Evolutionary conservation across 495 filamentous ascomycete genomes (phyloP).

Genomic region (Niebla homalea): DNA sequence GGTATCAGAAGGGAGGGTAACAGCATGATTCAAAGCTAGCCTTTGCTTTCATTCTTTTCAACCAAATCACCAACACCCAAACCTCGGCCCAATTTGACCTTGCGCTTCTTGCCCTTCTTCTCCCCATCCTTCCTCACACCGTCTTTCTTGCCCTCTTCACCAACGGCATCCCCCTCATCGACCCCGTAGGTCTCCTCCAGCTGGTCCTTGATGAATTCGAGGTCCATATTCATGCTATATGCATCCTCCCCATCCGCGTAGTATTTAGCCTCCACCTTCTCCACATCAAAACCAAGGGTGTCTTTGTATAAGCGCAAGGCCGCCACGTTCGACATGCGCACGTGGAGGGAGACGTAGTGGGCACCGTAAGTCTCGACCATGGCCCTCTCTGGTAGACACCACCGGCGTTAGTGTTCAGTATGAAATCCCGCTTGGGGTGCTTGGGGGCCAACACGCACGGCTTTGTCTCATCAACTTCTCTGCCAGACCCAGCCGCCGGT

Average conservation of each 20-base stretch:
- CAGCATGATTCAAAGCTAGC: no score
- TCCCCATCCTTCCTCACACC: conserved; percentile 17
- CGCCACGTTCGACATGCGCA: conserved; percentile 83
- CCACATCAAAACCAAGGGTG: conserved; percentile 80
- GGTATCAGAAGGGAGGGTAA: no score
- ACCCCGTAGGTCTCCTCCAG: conserved; percentile 28
- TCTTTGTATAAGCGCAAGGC: conserved; percentile 86
- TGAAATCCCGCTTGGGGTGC: not conserved
- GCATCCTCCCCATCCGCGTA: conserved; percentile 98
- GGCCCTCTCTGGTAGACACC: conserved; percentile 53
- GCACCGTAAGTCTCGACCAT: conserved; percentile 92
- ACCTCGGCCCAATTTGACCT: conserved; percentile 67
- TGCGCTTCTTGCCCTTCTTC: conserved; percentile 36
- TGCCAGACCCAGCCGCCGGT: conserved; percentile 77
- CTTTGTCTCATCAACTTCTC: conserved; percentile 95
- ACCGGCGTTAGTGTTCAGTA: not conserved
- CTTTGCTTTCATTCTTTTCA: conserved; percentile 17
- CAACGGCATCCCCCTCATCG: conserved; percentile 44
- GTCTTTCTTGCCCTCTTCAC: conserved; percentile 37
- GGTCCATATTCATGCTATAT: conserved; percentile 80
- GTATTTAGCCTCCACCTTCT: conserved; percentile 86
- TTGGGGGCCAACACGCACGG: conserved; percentile 47
- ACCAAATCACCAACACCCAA: conserved; percentile 69
- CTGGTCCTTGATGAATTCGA: conserved; percentile 42
- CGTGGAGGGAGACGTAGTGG: conserved; percentile 87